Percentiles rank a stretch among this genome's conserved stretches.
Conservation (phyloP, 2,329 filamentous ascomycete genomes). For the Neopestalotiopsis sp. region DNA sequence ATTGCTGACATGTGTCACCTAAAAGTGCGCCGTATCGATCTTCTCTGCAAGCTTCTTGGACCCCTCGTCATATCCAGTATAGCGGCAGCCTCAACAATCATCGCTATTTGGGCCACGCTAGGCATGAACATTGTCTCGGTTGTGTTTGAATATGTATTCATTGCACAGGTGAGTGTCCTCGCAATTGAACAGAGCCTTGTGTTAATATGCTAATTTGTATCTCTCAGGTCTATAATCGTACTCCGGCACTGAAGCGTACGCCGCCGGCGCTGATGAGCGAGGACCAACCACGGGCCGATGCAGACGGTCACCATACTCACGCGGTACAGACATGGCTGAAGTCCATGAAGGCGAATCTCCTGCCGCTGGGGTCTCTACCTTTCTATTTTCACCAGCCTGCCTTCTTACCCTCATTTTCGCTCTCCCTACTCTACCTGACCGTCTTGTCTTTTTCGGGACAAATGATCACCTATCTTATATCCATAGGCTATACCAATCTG, state of each 20-base stretch:
- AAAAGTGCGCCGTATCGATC: constrained; percentile 55
- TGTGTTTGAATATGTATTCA: constrained; percentile 45
- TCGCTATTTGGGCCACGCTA: constrained; percentile 53
- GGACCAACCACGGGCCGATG: not conserved
- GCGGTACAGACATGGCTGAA: not conserved
- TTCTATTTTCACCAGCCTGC: constrained; percentile 60
- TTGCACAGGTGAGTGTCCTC: constrained; percentile 43
- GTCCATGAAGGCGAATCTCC: constrained; percentile 22
- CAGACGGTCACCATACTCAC: not conserved
- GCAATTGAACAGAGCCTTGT: not conserved
- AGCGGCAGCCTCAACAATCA: constrained; percentile 46
- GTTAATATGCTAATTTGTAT: not conserved
- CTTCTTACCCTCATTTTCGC: constrained; percentile 64
- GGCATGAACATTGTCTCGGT: constrained; percentile 53
- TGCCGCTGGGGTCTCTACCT: constrained; percentile 32
- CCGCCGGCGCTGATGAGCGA: not conserved
- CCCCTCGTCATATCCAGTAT: constrained; percentile 57
- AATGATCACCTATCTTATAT: constrained; percentile 68
- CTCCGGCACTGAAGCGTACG: constrained; percentile 23
- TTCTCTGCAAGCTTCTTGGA: constrained; percentile 61
- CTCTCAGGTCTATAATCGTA: constrained; percentile 28
- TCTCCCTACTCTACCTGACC: constrained; percentile 66
- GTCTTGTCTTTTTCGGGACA: constrained; percentile 64
- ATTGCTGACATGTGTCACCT: constrained; percentile 35
- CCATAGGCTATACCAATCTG: constrained; percentile 54